Evolutionary conservation across 2,329 filamentous ascomycete genomes (phyloP), one percentile per base, ranked within the genome.

Genomic region (Aaosphaeria pasadenensis): DNA sequence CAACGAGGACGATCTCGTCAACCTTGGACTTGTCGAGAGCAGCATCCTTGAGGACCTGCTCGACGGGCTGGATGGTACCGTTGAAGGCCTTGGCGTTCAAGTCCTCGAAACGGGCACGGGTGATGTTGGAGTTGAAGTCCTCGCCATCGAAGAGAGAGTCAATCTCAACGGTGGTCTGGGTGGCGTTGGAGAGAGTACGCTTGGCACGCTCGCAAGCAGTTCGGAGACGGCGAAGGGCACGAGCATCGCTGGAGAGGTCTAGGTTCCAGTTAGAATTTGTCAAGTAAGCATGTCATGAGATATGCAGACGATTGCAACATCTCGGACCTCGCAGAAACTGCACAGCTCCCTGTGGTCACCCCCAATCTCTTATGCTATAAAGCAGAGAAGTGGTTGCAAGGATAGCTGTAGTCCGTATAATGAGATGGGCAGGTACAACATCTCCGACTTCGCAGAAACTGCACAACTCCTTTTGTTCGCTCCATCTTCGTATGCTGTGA

Each of bases 191-290:
- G 47, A 97, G 85, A 58, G 94, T 97, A 79, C 94, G 88, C 90
- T 99, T 99, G 77, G 94, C 94, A 84, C 94, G 92, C 83, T 99
- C 94, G 78, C 94, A 97, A 78, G 92, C 92, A 68, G 94, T 97
- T 66, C 94, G 85, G 70, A 99, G 88, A 81, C 94, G 87, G 73
- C 94, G 89, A 57, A 99, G 89, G 57, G 94, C 94, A 77, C 94
- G 89, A 62, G 94, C 77, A 72, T 97, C 94, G 58, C 83, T 82
- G 51, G 83, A 86, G 56, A 96, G 80, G 42, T 63, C 92, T 36
- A 4, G 2, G n/a, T 36, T 36, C 9, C 9, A 36, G 17, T 24
- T 24, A 24, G 17, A 24, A 24, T 24, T 24, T 24, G 17, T 24
- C 2, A 24, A 24, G 17, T 24, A 24, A 24, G 17, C 17, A 24